Conservation (phyloP, 2,329 filamentous ascomycete species). For the Tolypocladium amazonense region DNA sequence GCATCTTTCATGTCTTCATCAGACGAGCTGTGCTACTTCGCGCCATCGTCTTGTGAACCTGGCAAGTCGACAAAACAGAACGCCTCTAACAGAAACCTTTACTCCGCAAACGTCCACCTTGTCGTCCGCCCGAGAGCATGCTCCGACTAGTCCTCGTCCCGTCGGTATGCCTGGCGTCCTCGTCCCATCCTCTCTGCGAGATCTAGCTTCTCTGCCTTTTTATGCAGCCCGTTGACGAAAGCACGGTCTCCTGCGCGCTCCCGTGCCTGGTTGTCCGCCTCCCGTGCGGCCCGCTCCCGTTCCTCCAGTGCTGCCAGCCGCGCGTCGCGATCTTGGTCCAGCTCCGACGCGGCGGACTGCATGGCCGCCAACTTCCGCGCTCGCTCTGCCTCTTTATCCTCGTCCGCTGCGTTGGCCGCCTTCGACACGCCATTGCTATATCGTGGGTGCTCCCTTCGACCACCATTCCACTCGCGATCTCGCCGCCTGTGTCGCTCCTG, state of each 20-base stretch:
- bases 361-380: constrained; percentile 61
- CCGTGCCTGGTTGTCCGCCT: constrained; percentile 56
- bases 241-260: constrained; percentile 52
- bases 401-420: constrained; percentile 9
- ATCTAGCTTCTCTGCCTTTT: constrained; percentile 41
- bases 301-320: constrained; percentile 57
- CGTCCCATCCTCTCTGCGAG: constrained; percentile 42
- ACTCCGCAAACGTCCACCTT: neutral
- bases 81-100: neutral
- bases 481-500: neutral
- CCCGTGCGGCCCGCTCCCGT: constrained; percentile 51
- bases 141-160: constrained; percentile 28
- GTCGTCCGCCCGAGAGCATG: neutral
- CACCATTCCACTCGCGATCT: neutral
- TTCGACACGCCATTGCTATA: constrained; percentile 2
- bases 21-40: neutral
- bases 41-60: neutral
- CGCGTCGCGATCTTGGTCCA: constrained; percentile 60
- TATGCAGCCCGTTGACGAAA: constrained; percentile 54
- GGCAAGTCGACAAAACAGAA: neutral
- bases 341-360: constrained; percentile 57
- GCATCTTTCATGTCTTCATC: neutral
- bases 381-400: constrained; percentile 41
- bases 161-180: constrained; percentile 31
- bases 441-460: neutral